Percentiles rank a stretch among this genome's conserved stretches.
These are phyloP conservation scores for Penicillium fuscoglaucum DNA, from an alignment of 2,329 filamentous ascomycete genomes.

Conservation along the genomic window DNA sequence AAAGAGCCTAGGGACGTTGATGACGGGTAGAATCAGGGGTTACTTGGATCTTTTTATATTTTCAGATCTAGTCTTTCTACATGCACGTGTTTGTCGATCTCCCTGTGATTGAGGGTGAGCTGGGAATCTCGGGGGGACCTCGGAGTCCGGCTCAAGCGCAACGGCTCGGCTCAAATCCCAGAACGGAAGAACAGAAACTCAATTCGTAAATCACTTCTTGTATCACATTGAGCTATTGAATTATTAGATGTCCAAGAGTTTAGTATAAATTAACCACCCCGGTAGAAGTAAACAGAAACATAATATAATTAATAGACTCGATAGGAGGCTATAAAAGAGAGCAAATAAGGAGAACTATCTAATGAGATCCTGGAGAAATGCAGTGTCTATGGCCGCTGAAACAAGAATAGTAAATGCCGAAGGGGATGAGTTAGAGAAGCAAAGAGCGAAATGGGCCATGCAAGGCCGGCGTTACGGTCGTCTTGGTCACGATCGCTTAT, in stretches of 20 bases:
- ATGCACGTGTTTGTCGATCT: background rate
- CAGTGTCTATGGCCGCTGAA: background rate
- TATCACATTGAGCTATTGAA: no score
- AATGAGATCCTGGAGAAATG: background rate
- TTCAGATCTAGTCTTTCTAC: background rate
- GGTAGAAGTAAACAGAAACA: background rate
- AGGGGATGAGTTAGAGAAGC: background rate
- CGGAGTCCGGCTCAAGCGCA: background rate
- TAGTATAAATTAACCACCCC: background rate
- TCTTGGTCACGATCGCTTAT: conserved; percentile 10
- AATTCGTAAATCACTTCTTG: background rate
- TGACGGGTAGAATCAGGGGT: background rate
- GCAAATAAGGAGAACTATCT: background rate
- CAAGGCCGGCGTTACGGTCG: background rate
- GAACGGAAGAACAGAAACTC: background rate
- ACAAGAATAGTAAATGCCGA: no score
- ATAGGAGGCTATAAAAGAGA: background rate
- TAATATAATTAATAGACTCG: background rate
- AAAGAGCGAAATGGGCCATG: no score
- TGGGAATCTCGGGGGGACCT: background rate
- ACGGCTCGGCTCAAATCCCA: background rate
- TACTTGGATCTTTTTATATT: background rate
- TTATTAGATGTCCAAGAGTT: no score
- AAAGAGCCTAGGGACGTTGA: background rate
- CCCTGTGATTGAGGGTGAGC: background rate